Evolutionary conservation across 164 flowering plant genomes (phyloP), one percentile per base, ranked within the genome.

Genomic region (Berberis thunbergii): DNA sequence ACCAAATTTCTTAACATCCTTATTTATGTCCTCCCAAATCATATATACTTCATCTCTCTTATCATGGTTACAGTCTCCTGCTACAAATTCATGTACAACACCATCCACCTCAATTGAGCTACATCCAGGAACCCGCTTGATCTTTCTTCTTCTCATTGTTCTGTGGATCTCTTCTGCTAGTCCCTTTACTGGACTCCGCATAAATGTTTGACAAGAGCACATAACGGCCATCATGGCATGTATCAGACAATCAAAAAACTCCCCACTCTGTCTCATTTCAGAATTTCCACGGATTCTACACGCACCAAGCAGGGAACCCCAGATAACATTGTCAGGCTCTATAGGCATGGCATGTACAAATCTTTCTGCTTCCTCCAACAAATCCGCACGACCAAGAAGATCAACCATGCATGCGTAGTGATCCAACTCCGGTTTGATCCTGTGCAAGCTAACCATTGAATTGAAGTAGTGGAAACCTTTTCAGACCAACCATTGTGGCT

Each of bases 131-230:
- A 70, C 67, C 67, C 72, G 64, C 49, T 70, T 69, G 43, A 74
- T 45, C 66, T 42, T 76, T 61, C 77, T 74, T 59, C 52, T 69
- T 75, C 58, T 66, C 72, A 73, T 80, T 41, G 53, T 66, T 67
- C 49, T 72, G 65, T 69, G 61, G n/a, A 67, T 69, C 66, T 67
- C 73, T 59, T 64, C 75, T 2, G 70, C 79, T 9, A 26, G 65
- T 62, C 68, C 64, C 73, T 49, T 64, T 74, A 42, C 65, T 64
- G 6, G 81, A 65, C 10, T 63, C 75, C 4, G 72, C 76, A 62
- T 75, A 80, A 38, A 78, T 75, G 66, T 80, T 80, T 11, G 83
- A 80, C 49, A 77, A 65, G 44, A 78, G 73, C 54, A 80, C 67
- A 55, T 80, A 78, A 43, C 72, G 67, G 6, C 81, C 79, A 66